phyloP scores from a whole-genome alignment of 352 stramenopile species.

The Pythium insidiosum region DNA sequence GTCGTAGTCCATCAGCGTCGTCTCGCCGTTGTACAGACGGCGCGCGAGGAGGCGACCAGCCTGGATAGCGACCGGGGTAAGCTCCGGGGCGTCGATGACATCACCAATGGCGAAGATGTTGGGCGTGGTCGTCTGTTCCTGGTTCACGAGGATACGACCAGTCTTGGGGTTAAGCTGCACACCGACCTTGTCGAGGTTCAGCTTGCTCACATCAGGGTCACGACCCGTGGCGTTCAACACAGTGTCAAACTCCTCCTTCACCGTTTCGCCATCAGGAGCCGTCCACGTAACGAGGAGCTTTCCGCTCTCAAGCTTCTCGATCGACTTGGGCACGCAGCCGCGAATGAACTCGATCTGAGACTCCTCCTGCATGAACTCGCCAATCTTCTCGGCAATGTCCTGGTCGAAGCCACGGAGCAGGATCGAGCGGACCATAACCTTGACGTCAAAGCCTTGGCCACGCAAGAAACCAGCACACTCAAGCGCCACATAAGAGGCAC shows the following conservation, averaged over 20 bases:
- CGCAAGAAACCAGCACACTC: conserved; percentile 97
- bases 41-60: conserved; percentile 87
- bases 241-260: conserved; percentile 93
- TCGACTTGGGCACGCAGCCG: conserved; percentile 83
- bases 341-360: conserved; percentile 90
- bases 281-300: conserved; percentile 82
- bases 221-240: conserved; percentile 94
- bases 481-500: conserved; percentile 96
- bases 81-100: conserved; percentile 94
- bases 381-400: conserved; percentile 93
- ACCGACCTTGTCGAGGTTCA: conserved; percentile 83
- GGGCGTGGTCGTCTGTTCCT: conserved; percentile 91
- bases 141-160: conserved; percentile 85
- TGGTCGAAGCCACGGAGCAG: conserved; percentile 97
- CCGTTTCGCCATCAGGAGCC: conserved; percentile 34
- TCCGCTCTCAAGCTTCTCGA: conserved; percentile 87
- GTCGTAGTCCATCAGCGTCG: conserved; percentile 89
- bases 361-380: conserved; percentile 88
- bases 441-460: conserved; percentile 94
- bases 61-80: conserved; percentile 98
- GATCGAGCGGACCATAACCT: conserved; percentile 96
- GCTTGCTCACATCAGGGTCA: conserved; percentile 87
- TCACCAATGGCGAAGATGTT: conserved; percentile 98
- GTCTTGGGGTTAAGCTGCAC: conserved; percentile 88
- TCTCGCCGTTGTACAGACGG: conserved; percentile 85